Evolutionary conservation across 2,329 filamentous ascomycete species (phyloP).

Genomic region (Fusarium nurragi): DNA sequence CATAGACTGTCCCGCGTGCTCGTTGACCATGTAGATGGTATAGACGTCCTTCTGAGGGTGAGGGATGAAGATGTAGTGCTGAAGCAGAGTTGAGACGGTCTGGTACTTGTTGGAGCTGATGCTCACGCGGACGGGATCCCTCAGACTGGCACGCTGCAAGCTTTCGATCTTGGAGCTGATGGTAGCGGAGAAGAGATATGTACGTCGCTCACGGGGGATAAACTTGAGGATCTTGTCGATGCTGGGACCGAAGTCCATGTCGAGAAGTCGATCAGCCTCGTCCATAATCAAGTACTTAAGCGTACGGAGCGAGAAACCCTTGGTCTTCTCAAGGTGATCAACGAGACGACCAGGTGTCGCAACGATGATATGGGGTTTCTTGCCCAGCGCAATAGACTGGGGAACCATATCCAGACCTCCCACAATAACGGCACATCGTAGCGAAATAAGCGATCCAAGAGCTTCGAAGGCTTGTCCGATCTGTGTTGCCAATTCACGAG

Average conservation of each 20-base stretch:
- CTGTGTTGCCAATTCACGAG: slow-evolving; percentile 91
- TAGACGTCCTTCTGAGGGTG: slow-evolving; percentile 90
- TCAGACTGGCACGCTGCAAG: slow-evolving; percentile 86
- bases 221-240: slow-evolving; percentile 95
- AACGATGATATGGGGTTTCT: slow-evolving; percentile 93
- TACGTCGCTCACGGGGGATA: slow-evolving; percentile 78
- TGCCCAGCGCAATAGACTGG: slow-evolving; percentile 90
- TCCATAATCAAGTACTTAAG: slow-evolving; percentile 95
- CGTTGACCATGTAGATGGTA: slow-evolving; percentile 85
- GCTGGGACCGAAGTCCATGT: slow-evolving; percentile 92
- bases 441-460: slow-evolving; percentile 85
- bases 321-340: slow-evolving; percentile 96
- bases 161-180: slow-evolving; percentile 95
- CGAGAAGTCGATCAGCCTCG: slow-evolving; percentile 89
- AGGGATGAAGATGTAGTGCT: slow-evolving; percentile 87
- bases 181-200: slow-evolving; percentile 93
- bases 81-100: slow-evolving; percentile 87
- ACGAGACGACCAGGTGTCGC: slow-evolving; percentile 89
- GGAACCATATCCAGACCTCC: slow-evolving; percentile 97
- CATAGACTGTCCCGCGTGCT: slow-evolving; percentile 83
- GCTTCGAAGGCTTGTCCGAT: slow-evolving; percentile 90
- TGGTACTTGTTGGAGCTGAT: slow-evolving; percentile 87
- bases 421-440: slow-evolving; percentile 85
- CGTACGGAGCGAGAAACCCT: slow-evolving; percentile 85
- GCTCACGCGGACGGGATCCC: slow-evolving; percentile 83